Base-by-base conservation (phyloP, 805 yeast genomes). In the Ogataea nonfermentans region DNA sequence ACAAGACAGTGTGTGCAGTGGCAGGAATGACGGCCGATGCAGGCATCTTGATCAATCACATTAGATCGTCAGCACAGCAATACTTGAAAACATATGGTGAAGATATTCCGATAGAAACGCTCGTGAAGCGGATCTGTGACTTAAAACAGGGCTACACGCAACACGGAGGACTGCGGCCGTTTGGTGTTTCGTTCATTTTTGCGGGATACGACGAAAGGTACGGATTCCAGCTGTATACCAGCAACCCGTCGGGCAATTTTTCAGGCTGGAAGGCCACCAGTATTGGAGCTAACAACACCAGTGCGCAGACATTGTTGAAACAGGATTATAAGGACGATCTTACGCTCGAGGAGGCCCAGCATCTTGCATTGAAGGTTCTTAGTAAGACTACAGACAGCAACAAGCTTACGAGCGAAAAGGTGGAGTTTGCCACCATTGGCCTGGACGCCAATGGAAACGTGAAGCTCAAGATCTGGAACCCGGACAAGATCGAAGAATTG, bases 21-120 rank as follows among this genome's bases (percentile, higher is more conserved):
- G 99, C 99, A 0, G 99, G 99, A 35, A 81, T 93, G 79, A 93
- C 93, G 29, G 91, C 98, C 1, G 99, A 93, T 66, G 99, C 99
- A 1, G 82, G 87, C 24, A 89, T 90, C 40, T 73, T 93, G 51
- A 84, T 93, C 48, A 84, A 87, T 63, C 79, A 79, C 52, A 95
- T 95, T n/a, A 75, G 99, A 53, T 75, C 78, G 15, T 67, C 71
- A 44, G 95, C 96, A 4, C 99, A 93, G 66, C 74, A 74, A 51
- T 84, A 93, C 63, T 71, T 93, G 52, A 81, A 86, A 62, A 78
- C 85, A 12, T 93, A 89, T 65, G 85, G 85, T 59, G 96, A 89
- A 65, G 89, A 89, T 47, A 85, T 91, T 35, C 97, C 97, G n/a
- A 84, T 91, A 43, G 97, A 89, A 63, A 73, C 81, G 40, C 76